Base-by-base conservation (phyloP, 768 basidiomycete species). In the Lactarius tabidus region DNA sequence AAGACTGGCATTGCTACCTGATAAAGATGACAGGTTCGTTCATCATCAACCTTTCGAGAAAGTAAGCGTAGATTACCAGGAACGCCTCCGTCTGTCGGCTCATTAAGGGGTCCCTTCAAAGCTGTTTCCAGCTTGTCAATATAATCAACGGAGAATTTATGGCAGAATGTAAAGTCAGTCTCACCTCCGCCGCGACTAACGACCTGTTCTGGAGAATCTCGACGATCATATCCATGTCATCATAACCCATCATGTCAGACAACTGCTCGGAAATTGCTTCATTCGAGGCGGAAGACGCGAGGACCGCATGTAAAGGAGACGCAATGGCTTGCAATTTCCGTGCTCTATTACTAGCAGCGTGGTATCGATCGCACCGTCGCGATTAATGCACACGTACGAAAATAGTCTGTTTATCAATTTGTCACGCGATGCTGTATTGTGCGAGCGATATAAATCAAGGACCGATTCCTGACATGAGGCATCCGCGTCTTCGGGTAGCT, bases 221-320 rank as follows among this genome's bases (percentile, higher is more conserved):
- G 76, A 83, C 83, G 9, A 89, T 85, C 38, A 94, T 77, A 31
- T 92, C 91, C 56, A 98, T 85, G 20, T 89, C 83, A 57, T 96
- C 91, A 73, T 88, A 92, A 2, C 95, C 96, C 55, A 95, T 74
- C 12, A 91, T 77, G 65, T 97, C 95, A 9, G 83, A 84, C 12
- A 98, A 74, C 69, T 92, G 89, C 31, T 78, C 84, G 31, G 92
- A 90, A 35, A 97, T 89, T 26, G 83, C 85, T 35, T 94, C 91
- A 68, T 89, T 81, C 6, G 79, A 76, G 43, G 78, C 79, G 28
- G 76, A 68, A 7, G 84, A 85, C 1, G 81, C 79, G 18, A 91
- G 75, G 39, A 83, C 74, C 10, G 70, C 61, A 7, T 72, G 71
- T 28, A 82, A 61, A 31, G 72, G 65, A 26, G 60, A 63, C 39